Evolutionary conservation across 345 rosid genomes (phyloP).

Genomic region (Euclidium syriacum): DNA sequence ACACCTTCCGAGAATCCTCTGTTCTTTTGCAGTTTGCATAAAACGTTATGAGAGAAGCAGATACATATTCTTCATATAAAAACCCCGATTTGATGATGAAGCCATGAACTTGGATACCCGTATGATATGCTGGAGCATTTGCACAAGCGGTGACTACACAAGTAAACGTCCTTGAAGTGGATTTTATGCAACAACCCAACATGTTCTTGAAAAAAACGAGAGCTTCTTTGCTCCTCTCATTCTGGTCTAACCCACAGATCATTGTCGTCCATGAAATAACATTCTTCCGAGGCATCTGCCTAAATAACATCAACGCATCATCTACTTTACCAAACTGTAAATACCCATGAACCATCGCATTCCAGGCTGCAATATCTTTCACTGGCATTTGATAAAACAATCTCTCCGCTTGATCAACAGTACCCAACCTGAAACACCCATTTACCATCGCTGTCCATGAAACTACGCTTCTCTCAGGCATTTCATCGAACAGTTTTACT

Average conservation of each 20-base stretch:
- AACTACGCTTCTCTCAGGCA: constrained; percentile 60
- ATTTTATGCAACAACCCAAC: constrained; percentile 36
- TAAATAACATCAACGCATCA: constrained; percentile 50
- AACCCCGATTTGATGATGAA: constrained; percentile 43
- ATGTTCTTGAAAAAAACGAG: constrained; percentile 44
- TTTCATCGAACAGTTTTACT: constrained; percentile 50
- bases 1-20: constrained; percentile 39
- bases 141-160: constrained; percentile 60
- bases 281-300: constrained; percentile 48
- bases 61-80: constrained; percentile 40
- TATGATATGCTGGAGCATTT: constrained; percentile 35
- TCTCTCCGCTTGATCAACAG: constrained; percentile 46
- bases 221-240: constrained; percentile 49
- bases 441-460: constrained; percentile 71
- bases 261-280: constrained; percentile 83
- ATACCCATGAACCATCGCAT: constrained; percentile 70
- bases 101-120: constrained; percentile 60
- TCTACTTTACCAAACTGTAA: constrained; percentile 44
- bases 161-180: constrained; percentile 48
- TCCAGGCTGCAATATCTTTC: constrained; percentile 68
- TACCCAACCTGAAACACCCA: constrained; percentile 55
- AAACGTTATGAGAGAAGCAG: constrained; percentile 58
- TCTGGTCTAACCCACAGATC: constrained; percentile 66
- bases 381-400: constrained; percentile 53
- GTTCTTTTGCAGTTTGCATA: constrained; percentile 55